Evolutionary conservation across 2,329 filamentous ascomycete genomes (phyloP), one percentile per base, ranked within the genome.

Genomic region (Simplicillium sp.): DNA sequence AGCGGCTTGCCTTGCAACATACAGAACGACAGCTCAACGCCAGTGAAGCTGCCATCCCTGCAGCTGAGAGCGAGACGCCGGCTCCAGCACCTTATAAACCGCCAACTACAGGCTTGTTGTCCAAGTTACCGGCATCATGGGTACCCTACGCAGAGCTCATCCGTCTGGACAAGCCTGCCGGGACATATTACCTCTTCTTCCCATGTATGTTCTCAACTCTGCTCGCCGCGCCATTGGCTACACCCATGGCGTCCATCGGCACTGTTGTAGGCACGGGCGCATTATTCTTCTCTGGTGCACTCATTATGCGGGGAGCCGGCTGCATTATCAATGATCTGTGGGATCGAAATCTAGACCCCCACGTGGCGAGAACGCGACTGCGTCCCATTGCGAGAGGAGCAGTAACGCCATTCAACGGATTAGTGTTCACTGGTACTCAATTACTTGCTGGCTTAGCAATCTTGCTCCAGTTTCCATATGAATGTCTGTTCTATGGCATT

Each of bases 291-390:
- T 70, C 77, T 2, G 87, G 87, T 38, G 84, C 86, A 3, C 58
- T 94, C 35, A 74, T 94, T 49, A 92, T 94, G 84, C 83, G 88
- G 45, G 84, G 88, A 37, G 86, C 87, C 15, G 87, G 87, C 39
- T 94, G 88, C 60, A 84, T 84, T 14, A 87, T 94, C 64, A 94
- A 94, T 57, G 88, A 95, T 57, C 77, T 94, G 38, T 89, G 87
- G 84, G 88, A 94, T 60, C 78, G 86, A 41, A 84, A 92, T 51
- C 79, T 94, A 13, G 88, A 95, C 60, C 82, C 84, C 7, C 76
- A 87, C 47, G 87, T 94, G 12, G 64, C 74, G 2, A 76, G 88
- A 37, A 94, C 86, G 6, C 76, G 82, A 12, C 68, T 87, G 28
- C 80, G 88, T 13, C 88, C 88, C 3, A 84, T 95, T 45, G 87